Percentiles rank a stretch among this genome's conserved stretches.
Conservation (phyloP, 305 asterid species). For the Euphrasia arctica region DNA sequence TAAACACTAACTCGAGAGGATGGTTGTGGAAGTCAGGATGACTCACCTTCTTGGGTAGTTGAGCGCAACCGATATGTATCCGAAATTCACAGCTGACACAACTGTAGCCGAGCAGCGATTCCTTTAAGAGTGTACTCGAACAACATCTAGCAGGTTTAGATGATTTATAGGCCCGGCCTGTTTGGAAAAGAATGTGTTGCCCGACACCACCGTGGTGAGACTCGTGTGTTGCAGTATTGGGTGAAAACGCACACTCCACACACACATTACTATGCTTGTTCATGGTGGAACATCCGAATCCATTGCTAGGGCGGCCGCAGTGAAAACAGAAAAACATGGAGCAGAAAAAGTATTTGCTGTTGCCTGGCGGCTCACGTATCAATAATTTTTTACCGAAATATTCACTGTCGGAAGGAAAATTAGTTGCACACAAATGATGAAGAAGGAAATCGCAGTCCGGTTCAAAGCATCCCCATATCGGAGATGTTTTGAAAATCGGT, state of each 20-base stretch:
- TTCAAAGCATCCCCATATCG: neutral
- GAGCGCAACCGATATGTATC: too few relatives aligned
- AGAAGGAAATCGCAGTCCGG: neutral
- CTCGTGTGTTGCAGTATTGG: too few relatives aligned
- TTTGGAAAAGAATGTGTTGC: neutral
- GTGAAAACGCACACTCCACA: too few relatives aligned
- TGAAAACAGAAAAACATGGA: too few relatives aligned
- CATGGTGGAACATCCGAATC: too few relatives aligned
- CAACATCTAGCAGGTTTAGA: neutral
- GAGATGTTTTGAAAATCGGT: neutral
- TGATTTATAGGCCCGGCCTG: neutral
- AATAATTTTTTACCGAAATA: neutral
- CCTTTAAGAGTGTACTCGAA: neutral
- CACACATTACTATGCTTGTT: too few relatives aligned
- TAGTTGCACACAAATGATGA: neutral
- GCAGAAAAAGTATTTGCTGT: neutral
- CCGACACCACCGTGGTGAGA: too few relatives aligned
- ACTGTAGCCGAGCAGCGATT: neutral
- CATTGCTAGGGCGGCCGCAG: too few relatives aligned
- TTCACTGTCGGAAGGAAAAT: neutral
- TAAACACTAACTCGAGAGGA: constrained; percentile 6
- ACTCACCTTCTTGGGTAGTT: too few relatives aligned
- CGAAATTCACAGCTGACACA: too few relatives aligned
- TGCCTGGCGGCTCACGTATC: neutral
- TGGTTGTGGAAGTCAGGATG: constrained; percentile 17